phyloP scores from a whole-genome alignment of 2,329 filamentous ascomycete species.

The Aspergillus nomiae region DNA sequence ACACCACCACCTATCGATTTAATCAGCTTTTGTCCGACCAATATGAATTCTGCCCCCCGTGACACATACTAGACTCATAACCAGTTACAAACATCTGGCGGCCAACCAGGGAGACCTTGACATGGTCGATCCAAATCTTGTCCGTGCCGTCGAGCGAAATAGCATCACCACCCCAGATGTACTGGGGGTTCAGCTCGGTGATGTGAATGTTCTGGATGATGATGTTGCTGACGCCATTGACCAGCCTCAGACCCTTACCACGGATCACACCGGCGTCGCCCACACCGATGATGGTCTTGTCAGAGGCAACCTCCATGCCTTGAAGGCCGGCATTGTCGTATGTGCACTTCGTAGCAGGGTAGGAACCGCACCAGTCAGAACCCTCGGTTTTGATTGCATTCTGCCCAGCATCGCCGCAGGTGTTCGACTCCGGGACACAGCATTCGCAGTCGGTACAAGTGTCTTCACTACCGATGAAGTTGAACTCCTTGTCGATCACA shows the following conservation, averaged over 20 bases:
- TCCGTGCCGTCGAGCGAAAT: conserved; percentile 52
- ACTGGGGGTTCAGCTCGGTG: conserved; percentile 55
- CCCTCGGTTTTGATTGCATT: conserved; percentile 52
- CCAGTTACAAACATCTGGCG: conserved; percentile 31
- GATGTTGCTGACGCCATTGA: conserved; percentile 52
- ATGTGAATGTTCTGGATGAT: conserved; percentile 62
- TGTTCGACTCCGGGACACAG: conserved; percentile 37
- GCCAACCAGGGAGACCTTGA: conserved; percentile 42
- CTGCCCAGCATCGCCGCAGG: conserved; percentile 50
- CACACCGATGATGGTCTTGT: conserved; percentile 60
- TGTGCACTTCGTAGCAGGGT: conserved; percentile 46
- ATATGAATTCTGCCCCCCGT: conserved; percentile 52
- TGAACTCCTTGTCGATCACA: conserved; percentile 55
- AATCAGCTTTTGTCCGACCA: neutral
- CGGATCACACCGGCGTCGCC: conserved; percentile 56
- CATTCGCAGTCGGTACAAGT: conserved; percentile 30
- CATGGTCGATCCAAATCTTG: conserved; percentile 52
- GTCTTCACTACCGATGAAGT: conserved; percentile 25
- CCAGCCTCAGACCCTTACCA: conserved; percentile 56
- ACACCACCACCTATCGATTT: conserved; percentile 48
- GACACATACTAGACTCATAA: conserved; percentile 35
- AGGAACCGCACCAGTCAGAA: conserved; percentile 58
- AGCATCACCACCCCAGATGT: conserved; percentile 61
- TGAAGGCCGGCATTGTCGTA: conserved; percentile 54
- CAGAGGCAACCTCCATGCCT: conserved; percentile 55